These are phyloP conservation scores for Backusella sp. DNA, from an alignment of 192 early-diverging fungal genomes.

Conservation along the genomic window DNA sequence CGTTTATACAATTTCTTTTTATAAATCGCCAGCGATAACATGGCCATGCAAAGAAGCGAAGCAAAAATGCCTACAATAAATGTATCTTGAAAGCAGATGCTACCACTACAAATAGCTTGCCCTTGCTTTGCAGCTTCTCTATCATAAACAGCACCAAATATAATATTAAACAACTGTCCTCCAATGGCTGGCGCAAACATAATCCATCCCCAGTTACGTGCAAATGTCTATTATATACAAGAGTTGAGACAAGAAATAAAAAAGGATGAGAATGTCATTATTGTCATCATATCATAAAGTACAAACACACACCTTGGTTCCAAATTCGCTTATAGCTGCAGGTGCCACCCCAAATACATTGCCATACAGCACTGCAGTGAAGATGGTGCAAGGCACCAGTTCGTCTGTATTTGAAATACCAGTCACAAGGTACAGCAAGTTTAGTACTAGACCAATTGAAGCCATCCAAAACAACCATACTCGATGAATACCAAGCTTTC, in stretches of 20 bases:
- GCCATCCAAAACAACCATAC: conserved; percentile 28
- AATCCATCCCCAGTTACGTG: conserved; percentile 29
- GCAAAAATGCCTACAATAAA: conserved; percentile 14
- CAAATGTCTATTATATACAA: conserved; percentile 20
- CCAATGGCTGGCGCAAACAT: conserved; percentile 31
- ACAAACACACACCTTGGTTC: conserved; percentile 11
- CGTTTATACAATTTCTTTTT: neutral
- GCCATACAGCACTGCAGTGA: conserved; percentile 24
- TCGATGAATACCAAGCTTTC: conserved; percentile 12
- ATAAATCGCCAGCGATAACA: conserved; percentile 18
- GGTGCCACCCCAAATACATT: conserved; percentile 29
- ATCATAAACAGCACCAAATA: conserved; percentile 30
- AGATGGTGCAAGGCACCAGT: conserved; percentile 18
- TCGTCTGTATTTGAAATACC: conserved; percentile 12
- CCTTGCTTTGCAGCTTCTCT: conserved; percentile 8
- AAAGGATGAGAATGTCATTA: neutral
- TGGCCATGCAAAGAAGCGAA: neutral
- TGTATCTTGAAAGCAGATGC: conserved; percentile 11
- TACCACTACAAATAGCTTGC: conserved; percentile 2
- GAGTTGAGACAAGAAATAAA: neutral
- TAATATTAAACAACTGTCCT: conserved; percentile 24
- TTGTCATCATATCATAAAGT: neutral
- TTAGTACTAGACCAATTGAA: neutral
- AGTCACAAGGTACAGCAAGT: conserved; percentile 10
- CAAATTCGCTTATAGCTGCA: conserved; percentile 25